Percentiles rank a stretch among this genome's conserved stretches.
Conservation (phyloP, 2,329 filamentous ascomycete genomes). For the Zymoseptoria brevis region DNA sequence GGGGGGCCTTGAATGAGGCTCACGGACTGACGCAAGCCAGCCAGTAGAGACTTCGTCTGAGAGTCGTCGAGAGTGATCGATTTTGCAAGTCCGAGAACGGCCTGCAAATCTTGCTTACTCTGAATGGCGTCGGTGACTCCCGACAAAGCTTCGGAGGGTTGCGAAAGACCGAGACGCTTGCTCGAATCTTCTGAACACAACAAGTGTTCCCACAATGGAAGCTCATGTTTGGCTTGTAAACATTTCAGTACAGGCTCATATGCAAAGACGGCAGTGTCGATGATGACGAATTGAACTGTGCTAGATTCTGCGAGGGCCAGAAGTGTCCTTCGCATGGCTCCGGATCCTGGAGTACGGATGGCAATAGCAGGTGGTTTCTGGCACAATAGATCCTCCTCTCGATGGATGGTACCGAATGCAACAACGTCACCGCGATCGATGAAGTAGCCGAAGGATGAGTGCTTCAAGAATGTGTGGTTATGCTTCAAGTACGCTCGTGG, state of each 20-base stretch:
- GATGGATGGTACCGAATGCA: conserved; percentile 53
- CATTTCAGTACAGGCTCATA: conserved; percentile 59
- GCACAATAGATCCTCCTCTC: conserved; percentile 43
- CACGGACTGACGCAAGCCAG: conserved; percentile 46
- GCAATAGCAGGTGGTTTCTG: conserved; percentile 40
- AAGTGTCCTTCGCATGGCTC: conserved; percentile 42
- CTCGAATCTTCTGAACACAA: conserved; percentile 28
- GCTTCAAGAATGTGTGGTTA: conserved; percentile 46
- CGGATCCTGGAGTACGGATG: conserved; percentile 45
- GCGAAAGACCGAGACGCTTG: conserved; percentile 3
- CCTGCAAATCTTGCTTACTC: conserved; percentile 25
- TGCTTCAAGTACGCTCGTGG: conserved; percentile 43
- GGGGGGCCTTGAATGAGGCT: conserved; percentile 65
- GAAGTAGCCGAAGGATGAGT: conserved; percentile 56
- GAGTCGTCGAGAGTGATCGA: conserved; percentile 42
- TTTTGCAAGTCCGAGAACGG: conserved; percentile 26
- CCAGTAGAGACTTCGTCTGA: conserved; percentile 50
- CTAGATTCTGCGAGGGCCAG: conserved; percentile 32
- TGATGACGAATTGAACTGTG: conserved; percentile 43
- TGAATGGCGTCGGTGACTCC: not conserved
- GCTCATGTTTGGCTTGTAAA: conserved; percentile 47
- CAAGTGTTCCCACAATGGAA: conserved; percentile 50
- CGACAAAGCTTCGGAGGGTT: not conserved
- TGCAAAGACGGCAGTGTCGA: conserved; percentile 60
- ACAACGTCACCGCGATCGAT: conserved; percentile 45